Base-by-base conservation (phyloP, 2,329 filamentous ascomycete genomes). In the Exophiala lecanii-corni region DNA sequence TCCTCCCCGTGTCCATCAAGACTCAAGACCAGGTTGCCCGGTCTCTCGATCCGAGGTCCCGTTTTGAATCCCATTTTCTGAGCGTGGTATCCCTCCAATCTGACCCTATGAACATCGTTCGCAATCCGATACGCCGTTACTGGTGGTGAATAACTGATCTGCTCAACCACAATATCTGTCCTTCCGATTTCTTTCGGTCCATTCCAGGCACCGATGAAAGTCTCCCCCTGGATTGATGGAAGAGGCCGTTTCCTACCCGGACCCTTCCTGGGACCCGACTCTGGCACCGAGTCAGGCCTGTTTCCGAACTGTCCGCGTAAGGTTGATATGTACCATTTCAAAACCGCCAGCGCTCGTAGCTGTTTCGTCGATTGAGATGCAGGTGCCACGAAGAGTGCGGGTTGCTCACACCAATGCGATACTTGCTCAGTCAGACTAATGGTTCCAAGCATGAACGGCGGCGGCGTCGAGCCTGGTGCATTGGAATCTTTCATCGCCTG, bases 31-130 rank as follows among this genome's bases (percentile, higher is more conserved):
- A 37, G 40, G 15, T 48, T 26, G 21, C 48, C 45, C 55, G 92
- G 83, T 69, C 94, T 88, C 74, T 92, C 94, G 60, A 97, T 84
- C 59, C 89, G 85, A 64, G 97, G 96, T 31, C 89, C 95, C 55
- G 84, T 83, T 48, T 85, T 85, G 67, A 97, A 96, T 9, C 86
- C 92, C 3, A 89, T 89, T 66, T 94, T 96, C 62, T 96, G 91
- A n/a, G 86, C 89, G 60, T 96, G 95, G 71, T 95, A 95, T 40
- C 91, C 91, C 70, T 30, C 20, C 5, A 45, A 18, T 7, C 30
- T 28, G 20, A 49, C 36, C 6, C 32, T 23, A 17, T 40, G 13
- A 15, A 44, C 28, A 15, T 35, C 28, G 25, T 42, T 51, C 40
- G 41, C 45, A 21, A 51, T 28, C 10, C 32, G 36, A 23, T 37